phyloP scores from a whole-genome alignment of 139 green algal genomes.

The Chlorella sp. region DNA sequence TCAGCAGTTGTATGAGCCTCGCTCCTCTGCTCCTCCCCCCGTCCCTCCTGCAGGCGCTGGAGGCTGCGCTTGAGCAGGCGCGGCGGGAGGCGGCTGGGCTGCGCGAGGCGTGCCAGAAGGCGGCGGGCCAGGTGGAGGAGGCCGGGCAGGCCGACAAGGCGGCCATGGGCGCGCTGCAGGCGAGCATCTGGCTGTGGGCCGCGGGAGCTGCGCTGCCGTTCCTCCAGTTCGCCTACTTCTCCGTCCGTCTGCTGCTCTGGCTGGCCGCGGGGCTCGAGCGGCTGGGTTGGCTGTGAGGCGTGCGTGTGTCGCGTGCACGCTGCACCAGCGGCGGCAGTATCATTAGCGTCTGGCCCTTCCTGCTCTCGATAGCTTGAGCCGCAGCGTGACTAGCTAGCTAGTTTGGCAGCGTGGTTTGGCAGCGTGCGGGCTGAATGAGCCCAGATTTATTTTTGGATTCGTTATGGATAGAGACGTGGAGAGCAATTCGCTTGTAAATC shows the following conservation, averaged over 20 bases:
- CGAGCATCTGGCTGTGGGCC: background rate
- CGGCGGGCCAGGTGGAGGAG: background rate
- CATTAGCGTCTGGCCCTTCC: background rate
- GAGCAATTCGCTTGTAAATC: background rate
- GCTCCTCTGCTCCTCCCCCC: background rate
- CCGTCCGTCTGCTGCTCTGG: background rate
- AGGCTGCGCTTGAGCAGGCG: slow-evolving; percentile 7
- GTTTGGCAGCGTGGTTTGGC: background rate
- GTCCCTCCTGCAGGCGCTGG: slow-evolving; percentile 1
- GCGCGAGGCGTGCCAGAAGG: background rate
- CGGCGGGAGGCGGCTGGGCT: slow-evolving; percentile 6
- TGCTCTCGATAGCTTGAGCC: background rate
- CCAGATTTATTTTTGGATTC: background rate
- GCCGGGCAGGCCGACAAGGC: background rate
- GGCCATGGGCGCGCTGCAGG: slow-evolving; percentile 9
- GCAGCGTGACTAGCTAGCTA: background rate
- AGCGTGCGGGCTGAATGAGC: no score
- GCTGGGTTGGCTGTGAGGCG: background rate
- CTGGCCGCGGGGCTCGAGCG: slow-evolving; percentile 2
- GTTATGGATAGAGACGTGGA: background rate
- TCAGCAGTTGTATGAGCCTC: background rate
- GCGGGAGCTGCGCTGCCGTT: slow-evolving; percentile 5
- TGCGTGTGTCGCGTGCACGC: background rate
- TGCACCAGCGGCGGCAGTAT: no score
- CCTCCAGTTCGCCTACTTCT: slow-evolving; percentile 17